Base-by-base conservation (phyloP, 768 basidiomycete species). In the Gymnopilus dilepis region DNA sequence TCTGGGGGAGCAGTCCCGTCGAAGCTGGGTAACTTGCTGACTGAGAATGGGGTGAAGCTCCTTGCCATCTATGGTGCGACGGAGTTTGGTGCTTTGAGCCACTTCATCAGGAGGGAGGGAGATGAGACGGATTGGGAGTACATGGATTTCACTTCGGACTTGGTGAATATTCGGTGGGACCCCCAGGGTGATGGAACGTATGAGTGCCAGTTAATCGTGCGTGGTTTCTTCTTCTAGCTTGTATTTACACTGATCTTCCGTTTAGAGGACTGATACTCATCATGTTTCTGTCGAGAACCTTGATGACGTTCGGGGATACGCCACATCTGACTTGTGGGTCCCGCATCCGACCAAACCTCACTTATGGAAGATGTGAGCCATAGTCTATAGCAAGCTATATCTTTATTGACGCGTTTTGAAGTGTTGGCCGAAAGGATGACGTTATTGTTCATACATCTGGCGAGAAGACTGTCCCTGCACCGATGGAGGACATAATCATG, bases 281-380 rank as follows among this genome's bases (percentile, higher is more conserved):
- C 69, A 73, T 19, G 43, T 74, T 2, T 67, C 78, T 0, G 71
- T 78, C 0, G 76, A 79, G 45, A 81, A 83, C 38, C 51, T 78
- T 13, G 38, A 60, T 8, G 74, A 76, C 58, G 69, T 72, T 3
- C 65, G 62, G 30, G 82, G 82, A 15, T 83, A 82, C 59, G 76
- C 76, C 0, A 81, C 76, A 9, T 76, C 74, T 3, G 83, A 84
- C 68, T 66, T 82, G 6, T 81, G 78, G 61, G 61, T 75, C 40
- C 73, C 69, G 30, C 83, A 84, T 60, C 80, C 83, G 0, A 78
- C 76, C n/a, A 77, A 80, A 17, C 61, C 73, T 3, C 69, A 76
- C 21, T 63, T 81, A 6, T 85, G 78, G 73, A 82, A 75, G 67
- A 69, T 82, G 80, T 82, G 51, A 22, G 74, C 66, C n/a, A n/a